Conservation (phyloP, 495 filamentous ascomycete genomes). For the Aspergillus coremiiformis region DNA sequence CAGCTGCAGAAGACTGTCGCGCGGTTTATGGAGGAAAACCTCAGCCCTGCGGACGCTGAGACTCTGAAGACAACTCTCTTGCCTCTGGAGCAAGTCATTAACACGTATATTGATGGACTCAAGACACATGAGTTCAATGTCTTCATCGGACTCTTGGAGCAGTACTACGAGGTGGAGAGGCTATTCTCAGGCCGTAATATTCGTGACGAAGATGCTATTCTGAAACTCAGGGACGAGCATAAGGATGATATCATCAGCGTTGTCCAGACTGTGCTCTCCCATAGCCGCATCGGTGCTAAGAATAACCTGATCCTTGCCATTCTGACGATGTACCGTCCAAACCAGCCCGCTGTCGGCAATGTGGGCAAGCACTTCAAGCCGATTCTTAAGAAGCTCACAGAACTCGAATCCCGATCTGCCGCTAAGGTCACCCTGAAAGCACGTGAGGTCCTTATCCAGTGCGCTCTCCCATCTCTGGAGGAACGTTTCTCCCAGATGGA, state of each 20-base stretch:
- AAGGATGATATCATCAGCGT: constrained; percentile 82
- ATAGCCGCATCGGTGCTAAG: constrained; percentile 86
- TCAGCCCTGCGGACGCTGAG: constrained; percentile 58
- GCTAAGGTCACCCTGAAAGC: constrained; percentile 97
- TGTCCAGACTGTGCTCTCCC: constrained; percentile 82
- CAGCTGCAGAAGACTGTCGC: constrained; percentile 72
- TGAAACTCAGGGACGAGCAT: constrained; percentile 91
- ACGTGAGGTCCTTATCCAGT: constrained; percentile 93
- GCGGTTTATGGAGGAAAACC: constrained; percentile 85
- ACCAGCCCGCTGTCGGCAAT: constrained; percentile 83
- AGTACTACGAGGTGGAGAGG: constrained; percentile 76
- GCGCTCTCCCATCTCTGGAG: constrained; percentile 88
- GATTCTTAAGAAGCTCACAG: constrained; percentile 75
- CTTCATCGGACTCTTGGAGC: constrained; percentile 67
- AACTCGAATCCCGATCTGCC: constrained; percentile 81
- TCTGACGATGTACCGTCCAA: constrained; percentile 87
- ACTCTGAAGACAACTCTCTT: constrained; percentile 64
- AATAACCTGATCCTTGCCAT: constrained; percentile 91
- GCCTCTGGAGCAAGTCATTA: constrained; percentile 76
- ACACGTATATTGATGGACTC: constrained; percentile 76
- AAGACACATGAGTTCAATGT: constrained; percentile 85
- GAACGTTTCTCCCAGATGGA: constrained; percentile 96
- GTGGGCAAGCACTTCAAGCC: constrained; percentile 82
- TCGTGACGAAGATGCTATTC: constrained; percentile 90
- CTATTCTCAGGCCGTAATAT: constrained; percentile 76